Conservation (phyloP, 441 rosid species). For the Pelargonium citronellum region DNA sequence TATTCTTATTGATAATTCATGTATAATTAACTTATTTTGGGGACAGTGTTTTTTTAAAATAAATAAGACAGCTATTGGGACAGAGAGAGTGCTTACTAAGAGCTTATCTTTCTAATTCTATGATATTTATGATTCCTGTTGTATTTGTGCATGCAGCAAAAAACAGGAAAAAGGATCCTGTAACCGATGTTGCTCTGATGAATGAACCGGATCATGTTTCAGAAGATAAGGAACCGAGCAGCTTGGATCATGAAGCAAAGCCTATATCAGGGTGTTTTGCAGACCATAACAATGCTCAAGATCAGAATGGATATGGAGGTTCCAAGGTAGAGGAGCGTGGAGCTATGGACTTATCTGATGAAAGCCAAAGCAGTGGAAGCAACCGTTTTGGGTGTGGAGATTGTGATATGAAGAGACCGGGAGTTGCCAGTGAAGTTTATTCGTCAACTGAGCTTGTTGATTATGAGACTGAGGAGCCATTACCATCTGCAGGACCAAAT, state of each 20-base stretch:
- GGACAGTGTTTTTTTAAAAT: too few relatives aligned
- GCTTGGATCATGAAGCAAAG: conserved; percentile 27
- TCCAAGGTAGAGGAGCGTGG: conserved; percentile 27
- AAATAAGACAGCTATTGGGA: too few relatives aligned
- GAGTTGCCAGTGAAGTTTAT: conserved; percentile 24
- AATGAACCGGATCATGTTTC: conserved; percentile 24
- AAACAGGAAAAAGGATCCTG: conserved; percentile 27
- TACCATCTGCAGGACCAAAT: conserved; percentile 16
- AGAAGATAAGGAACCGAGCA: conserved; percentile 30
- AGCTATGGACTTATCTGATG: conserved; percentile 21
- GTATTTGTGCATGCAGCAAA: conserved; percentile 46
- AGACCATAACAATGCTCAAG: conserved; percentile 21
- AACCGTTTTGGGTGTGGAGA: conserved; percentile 8
- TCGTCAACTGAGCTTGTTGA: conserved; percentile 21
- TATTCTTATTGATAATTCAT: too few relatives aligned
- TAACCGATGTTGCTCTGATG: conserved; percentile 26
- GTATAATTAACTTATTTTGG: too few relatives aligned
- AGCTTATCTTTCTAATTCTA: conserved; percentile 8
- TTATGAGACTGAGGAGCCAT: conserved; percentile 24
- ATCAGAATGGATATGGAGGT: conserved; percentile 23
- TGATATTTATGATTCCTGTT: conserved; percentile 7
- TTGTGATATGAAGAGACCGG: conserved; percentile 8
- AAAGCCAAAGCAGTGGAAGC: conserved; percentile 12
- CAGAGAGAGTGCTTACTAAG: background rate
- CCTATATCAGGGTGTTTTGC: conserved; percentile 20